Evolutionary conservation across 805 yeast species (phyloP).

Genomic region (Wickerhamomyces queroliae): DNA sequence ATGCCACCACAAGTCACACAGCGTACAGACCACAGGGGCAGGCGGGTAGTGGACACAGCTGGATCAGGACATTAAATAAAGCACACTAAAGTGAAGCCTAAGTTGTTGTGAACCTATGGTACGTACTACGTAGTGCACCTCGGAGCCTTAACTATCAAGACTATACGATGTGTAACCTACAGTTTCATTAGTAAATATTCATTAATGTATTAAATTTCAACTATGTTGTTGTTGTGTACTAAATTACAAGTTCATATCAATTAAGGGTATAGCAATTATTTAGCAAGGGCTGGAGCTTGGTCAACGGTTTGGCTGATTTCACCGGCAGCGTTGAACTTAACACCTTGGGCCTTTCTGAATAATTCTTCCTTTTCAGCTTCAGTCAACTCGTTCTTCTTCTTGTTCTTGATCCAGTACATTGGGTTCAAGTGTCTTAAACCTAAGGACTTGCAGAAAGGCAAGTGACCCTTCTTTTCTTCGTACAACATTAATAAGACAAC

Average conservation of each 20-base stretch:
- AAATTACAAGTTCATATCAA: too few relatives aligned
- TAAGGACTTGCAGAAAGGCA: conserved; percentile 57
- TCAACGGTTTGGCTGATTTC: conserved; percentile 11
- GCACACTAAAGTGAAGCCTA: too few relatives aligned
- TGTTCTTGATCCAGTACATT: conserved; percentile 63
- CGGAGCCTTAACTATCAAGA: too few relatives aligned
- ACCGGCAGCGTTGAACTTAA: conserved; percentile 32
- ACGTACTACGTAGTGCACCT: too few relatives aligned
- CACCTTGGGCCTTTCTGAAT: conserved; percentile 37
- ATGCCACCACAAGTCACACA: too few relatives aligned
- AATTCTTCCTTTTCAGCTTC: conserved; percentile 46
- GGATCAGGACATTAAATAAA: too few relatives aligned
- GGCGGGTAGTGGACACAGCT: too few relatives aligned
- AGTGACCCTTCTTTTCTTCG: conserved; percentile 81
- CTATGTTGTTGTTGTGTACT: too few relatives aligned
- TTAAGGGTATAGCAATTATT: background rate
- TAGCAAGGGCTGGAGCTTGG: background rate
- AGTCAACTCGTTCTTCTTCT: conserved; percentile 54
- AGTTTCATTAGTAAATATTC: background rate
- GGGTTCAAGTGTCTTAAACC: conserved; percentile 57
- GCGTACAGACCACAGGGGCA: too few relatives aligned
- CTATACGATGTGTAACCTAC: too few relatives aligned
- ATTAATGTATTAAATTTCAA: background rate
- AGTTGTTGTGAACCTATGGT: too few relatives aligned
- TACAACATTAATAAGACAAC: conserved; percentile 57